Evolutionary conservation across 257 asterid species (phyloP).

Genomic region (Solanum paucissectum): DNA sequence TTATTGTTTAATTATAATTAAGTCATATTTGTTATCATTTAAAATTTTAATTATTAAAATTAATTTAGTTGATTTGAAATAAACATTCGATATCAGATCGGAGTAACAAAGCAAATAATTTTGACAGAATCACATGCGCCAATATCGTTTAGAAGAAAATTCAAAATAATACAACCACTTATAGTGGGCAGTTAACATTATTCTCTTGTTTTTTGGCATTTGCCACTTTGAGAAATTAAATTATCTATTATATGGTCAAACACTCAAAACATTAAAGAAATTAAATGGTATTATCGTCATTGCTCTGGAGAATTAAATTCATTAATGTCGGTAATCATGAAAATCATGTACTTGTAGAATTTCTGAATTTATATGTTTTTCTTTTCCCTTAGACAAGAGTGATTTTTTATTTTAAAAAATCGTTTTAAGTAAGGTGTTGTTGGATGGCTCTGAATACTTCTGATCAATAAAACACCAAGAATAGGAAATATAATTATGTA

Average conservation of each 20-base stretch:
- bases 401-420: no score
- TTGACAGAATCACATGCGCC: not conserved
- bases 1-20: not conserved
- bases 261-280: not conserved
- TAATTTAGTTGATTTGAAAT: not conserved
- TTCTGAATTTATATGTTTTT: not conserved
- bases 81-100: not conserved
- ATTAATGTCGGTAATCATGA: not conserved
- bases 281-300: not conserved
- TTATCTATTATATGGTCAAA: not conserved
- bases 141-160: not conserved
- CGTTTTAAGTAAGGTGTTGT: not conserved
- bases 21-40: not conserved
- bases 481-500: no score
- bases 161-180: not conserved
- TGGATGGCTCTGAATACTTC: no score
- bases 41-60: not conserved
- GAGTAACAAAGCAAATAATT: not conserved
- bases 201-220: not conserved
- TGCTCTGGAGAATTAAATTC: not conserved
- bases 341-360: not conserved
- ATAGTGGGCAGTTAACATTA: not conserved
- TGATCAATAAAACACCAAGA: no score
- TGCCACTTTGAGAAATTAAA: not conserved
- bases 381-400: not conserved